phyloP scores from a whole-genome alignment of 345 rosid species.

The Pistacia atlantica region DNA sequence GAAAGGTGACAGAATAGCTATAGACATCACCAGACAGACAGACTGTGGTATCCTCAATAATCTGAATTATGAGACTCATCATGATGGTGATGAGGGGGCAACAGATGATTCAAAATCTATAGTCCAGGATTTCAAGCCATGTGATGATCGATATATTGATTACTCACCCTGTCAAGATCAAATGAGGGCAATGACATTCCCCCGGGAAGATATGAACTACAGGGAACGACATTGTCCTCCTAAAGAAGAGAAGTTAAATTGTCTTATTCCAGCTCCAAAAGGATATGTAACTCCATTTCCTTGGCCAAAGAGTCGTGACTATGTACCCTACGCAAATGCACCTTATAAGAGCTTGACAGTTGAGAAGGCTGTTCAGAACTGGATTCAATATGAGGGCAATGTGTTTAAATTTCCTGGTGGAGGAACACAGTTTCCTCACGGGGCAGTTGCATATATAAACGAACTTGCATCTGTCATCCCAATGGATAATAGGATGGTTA shows the following conservation, averaged over 20 bases:
- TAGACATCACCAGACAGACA: conserved; percentile 47
- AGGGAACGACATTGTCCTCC: conserved; percentile 72
- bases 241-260: conserved; percentile 51
- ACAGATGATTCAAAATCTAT: conserved; percentile 26
- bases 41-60: conserved; percentile 50
- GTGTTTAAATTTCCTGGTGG: conserved; percentile 78
- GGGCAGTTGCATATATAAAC: conserved; percentile 61
- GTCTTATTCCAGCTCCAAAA: conserved; percentile 68
- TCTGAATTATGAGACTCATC: conserved; percentile 55
- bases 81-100: conserved; percentile 32
- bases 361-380: conserved; percentile 74
- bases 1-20: conserved; percentile 59
- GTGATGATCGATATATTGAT: conserved; percentile 48
- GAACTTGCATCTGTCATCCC: conserved; percentile 66
- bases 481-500: conserved; percentile 55
- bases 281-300: conserved; percentile 68
- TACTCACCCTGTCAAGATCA: conserved; percentile 78
- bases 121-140: conserved; percentile 41
- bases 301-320: conserved; percentile 81
- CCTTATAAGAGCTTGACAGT: conserved; percentile 73
- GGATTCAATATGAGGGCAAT: conserved; percentile 71
- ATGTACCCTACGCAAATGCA: conserved; percentile 69
- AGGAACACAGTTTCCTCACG: conserved; percentile 72
- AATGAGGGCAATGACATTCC: conserved; percentile 59
- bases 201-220: conserved; percentile 60